phyloP scores from a whole-genome alignment of 129 eudicot genomes.

The Centella asiatica region DNA sequence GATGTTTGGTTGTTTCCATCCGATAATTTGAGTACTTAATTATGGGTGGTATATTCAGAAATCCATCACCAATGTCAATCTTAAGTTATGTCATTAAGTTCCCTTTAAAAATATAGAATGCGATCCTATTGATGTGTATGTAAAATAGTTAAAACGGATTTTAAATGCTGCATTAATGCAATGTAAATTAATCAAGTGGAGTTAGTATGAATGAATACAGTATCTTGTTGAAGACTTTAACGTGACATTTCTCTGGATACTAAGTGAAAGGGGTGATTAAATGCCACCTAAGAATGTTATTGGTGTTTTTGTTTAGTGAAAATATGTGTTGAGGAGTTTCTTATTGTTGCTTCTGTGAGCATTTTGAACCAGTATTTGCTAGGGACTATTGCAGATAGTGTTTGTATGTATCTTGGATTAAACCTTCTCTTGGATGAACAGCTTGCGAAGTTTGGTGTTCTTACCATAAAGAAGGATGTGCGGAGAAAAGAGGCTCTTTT shows the following conservation, averaged over 20 bases:
- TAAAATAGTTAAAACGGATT: not conserved
- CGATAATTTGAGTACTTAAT: too few species aligned
- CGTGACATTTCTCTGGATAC: not conserved
- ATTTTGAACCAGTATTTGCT: not conserved
- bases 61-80: too few species aligned
- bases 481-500: constrained; percentile 49
- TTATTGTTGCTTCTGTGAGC: not conserved
- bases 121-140: too few species aligned
- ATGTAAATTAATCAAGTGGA: not conserved
- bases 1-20: too few species aligned
- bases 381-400: not conserved
- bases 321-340: not conserved
- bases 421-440: constrained; percentile 16
- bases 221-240: not conserved
- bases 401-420: not conserved
- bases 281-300: not conserved
- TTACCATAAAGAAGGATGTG: constrained; percentile 78
- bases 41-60: too few species aligned
- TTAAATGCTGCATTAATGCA: not conserved
- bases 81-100: too few species aligned
- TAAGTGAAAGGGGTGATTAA: not conserved
- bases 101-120: too few species aligned
- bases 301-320: not conserved
- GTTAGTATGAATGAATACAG: not conserved
- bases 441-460: constrained; percentile 67